Evolutionary conservation across 2,329 filamentous ascomycete species (phyloP).

Genomic region (Apiospora sp.): DNA sequence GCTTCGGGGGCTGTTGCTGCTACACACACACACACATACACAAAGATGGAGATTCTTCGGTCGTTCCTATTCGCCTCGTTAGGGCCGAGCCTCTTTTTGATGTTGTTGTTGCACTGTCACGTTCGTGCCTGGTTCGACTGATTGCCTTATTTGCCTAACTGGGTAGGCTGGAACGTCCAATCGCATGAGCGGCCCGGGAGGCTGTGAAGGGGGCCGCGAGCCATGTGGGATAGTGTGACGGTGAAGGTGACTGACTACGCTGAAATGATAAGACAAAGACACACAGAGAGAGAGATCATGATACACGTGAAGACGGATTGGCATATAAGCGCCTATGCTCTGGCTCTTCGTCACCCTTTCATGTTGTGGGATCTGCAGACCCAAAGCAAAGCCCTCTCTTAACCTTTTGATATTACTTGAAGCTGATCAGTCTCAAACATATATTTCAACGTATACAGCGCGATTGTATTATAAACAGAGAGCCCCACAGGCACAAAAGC

Average conservation of each 20-base stretch:
- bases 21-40: neutral
- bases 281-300: neutral
- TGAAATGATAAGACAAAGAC: neutral
- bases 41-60: neutral
- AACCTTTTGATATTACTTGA: neutral
- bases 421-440: neutral
- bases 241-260: neutral
- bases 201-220: neutral
- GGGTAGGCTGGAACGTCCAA: neutral
- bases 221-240: neutral
- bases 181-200: neutral
- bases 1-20: neutral
- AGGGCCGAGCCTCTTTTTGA: neutral
- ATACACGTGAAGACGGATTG: neutral
- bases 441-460: neutral
- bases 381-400: neutral
- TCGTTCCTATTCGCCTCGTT: neutral
- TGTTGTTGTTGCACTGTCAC: neutral
- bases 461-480: too few relatives aligned
- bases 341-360: neutral
- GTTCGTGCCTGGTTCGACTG: neutral
- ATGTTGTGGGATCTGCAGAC: neutral
- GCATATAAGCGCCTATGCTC: neutral
- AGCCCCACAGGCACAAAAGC: neutral
- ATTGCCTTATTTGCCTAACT: neutral